A percentile compares a stretch with the other conserved stretches of the same genome.
phyloP scores from a whole-genome alignment of 2,329 filamentous ascomycete genomes.

The Calonectria crousiana region DNA sequence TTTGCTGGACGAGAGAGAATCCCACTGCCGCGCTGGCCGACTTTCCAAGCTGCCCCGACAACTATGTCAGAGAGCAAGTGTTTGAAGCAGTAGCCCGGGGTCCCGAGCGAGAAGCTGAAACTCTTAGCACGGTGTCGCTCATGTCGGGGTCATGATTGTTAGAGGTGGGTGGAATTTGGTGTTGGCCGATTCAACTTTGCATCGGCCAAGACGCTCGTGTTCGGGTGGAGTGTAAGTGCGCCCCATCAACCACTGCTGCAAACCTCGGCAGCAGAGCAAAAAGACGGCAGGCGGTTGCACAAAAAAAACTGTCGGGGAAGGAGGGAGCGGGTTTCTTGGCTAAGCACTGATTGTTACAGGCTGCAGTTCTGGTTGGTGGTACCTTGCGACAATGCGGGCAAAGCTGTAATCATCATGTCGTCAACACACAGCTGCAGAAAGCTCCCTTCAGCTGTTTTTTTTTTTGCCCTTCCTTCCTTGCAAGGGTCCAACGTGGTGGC shows the following conservation, averaged over 20 bases:
- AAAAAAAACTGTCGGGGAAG: not conserved
- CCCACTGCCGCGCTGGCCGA: not conserved
- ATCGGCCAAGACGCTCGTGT: not conserved
- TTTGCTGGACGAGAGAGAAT: too few species aligned
- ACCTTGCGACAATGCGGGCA: conserved; percentile 1
- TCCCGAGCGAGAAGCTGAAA: not conserved
- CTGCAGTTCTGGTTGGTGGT: conserved; percentile 7
- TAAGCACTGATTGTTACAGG: not conserved
- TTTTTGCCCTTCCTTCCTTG: not conserved
- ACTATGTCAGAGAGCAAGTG: not conserved
- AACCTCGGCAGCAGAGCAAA: not conserved
- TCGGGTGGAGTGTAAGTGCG: conserved; percentile 1
- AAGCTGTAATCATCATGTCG: conserved; percentile 2
- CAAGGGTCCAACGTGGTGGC: conserved; percentile 23
- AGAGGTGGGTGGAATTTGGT: not conserved
- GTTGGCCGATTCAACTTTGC: not conserved
- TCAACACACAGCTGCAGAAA: conserved; percentile 12
- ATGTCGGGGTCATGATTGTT: not conserved
- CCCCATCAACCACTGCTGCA: not conserved
- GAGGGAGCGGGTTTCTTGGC: not conserved
- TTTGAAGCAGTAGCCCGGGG: not conserved
- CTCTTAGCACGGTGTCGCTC: not conserved
- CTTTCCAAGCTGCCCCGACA: not conserved
- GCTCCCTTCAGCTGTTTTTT: conserved; percentile 9
- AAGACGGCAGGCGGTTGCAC: not conserved